Conservation (phyloP, 805 yeast genomes). For the Candida nitratophila region DNA sequence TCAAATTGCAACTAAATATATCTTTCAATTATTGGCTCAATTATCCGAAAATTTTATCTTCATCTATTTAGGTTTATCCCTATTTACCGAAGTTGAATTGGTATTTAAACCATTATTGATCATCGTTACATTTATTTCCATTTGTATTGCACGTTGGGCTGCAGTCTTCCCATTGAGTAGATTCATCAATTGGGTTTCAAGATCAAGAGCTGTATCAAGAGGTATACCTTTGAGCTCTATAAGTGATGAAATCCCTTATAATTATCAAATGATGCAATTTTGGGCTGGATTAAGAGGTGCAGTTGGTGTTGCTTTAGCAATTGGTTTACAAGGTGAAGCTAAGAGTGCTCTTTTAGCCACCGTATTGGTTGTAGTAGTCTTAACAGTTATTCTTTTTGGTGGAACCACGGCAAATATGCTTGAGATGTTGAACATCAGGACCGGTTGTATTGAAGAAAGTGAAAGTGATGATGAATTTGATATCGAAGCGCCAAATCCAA, state of each 20-base stretch:
- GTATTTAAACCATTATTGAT: constrained; percentile 92
- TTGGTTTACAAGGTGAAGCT: constrained; percentile 93
- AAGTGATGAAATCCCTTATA: constrained; percentile 89
- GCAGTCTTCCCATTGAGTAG: constrained; percentile 93
- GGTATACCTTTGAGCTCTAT: constrained; percentile 31
- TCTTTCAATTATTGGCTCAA: constrained; percentile 91
- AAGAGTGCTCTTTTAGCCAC: constrained; percentile 88
- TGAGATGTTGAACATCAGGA: constrained; percentile 85
- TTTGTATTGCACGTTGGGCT: constrained; percentile 94
- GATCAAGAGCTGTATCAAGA: constrained; percentile 47
- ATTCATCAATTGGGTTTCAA: constrained; percentile 71
- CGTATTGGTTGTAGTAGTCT: constrained; percentile 90
- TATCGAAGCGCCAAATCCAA: constrained; percentile 60
- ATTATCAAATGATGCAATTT: constrained; percentile 96
- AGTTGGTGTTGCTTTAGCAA: constrained; percentile 97
- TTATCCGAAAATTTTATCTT: constrained; percentile 94
- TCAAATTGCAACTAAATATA: constrained; percentile 92
- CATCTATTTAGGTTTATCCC: constrained; percentile 86
- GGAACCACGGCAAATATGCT: constrained; percentile 99
- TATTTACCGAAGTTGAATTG: constrained; percentile 92
- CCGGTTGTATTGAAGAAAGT: constrained; percentile 80
- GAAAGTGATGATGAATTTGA: constrained; percentile 95
- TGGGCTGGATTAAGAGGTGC: constrained; percentile 99
- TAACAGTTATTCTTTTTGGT: constrained; percentile 93
- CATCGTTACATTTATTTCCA: constrained; percentile 81